Percentiles rank a stretch among this genome's conserved stretches.
Conservation (phyloP, 805 yeast species). For the Metschnikowia picachoensis region DNA sequence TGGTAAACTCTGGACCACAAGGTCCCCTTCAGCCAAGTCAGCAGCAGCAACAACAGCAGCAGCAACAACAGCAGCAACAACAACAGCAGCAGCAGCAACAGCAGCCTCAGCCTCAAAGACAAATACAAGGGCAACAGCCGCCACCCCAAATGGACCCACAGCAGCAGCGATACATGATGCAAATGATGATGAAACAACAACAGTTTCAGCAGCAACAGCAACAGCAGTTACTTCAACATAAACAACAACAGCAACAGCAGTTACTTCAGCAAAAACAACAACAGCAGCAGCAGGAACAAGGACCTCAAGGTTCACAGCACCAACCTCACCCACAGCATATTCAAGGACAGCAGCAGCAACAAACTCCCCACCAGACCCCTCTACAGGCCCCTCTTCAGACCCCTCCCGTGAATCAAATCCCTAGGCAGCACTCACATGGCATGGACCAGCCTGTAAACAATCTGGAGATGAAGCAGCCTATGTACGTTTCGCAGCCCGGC, state of each 20-base stretch:
- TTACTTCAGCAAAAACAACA: conserved; percentile 6
- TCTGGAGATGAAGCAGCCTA: conserved; percentile 24
- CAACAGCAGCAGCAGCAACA: background rate
- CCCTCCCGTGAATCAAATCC: conserved; percentile 7
- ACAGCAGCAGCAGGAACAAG: background rate
- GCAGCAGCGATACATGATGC: conserved; percentile 23
- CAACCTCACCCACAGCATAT: conserved; percentile 6
- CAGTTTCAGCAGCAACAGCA: conserved; percentile 14
- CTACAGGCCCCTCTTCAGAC: conserved; percentile 9
- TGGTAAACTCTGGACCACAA: conserved; percentile 1
- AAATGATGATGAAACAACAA: conserved; percentile 25
- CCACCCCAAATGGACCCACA: conserved; percentile 11
- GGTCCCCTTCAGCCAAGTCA: background rate
- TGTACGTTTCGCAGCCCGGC: conserved; percentile 20
- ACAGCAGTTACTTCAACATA: conserved; percentile 25
- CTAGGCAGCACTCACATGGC: conserved; percentile 1
- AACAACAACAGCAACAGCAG: conserved; percentile 2
- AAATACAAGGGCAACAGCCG: background rate
- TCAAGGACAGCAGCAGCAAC: conserved; percentile 7
- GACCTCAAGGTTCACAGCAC: conserved; percentile 11
- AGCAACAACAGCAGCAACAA: background rate
- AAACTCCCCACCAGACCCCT: conserved; percentile 10
- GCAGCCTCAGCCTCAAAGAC: conserved; percentile 2
- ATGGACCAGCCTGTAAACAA: conserved; percentile 13
- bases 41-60: background rate